These are phyloP conservation scores for Neodidymelliopsis sp. DNA, from an alignment of 2,329 filamentous ascomycete species.

Conservation along the genomic window DNA sequence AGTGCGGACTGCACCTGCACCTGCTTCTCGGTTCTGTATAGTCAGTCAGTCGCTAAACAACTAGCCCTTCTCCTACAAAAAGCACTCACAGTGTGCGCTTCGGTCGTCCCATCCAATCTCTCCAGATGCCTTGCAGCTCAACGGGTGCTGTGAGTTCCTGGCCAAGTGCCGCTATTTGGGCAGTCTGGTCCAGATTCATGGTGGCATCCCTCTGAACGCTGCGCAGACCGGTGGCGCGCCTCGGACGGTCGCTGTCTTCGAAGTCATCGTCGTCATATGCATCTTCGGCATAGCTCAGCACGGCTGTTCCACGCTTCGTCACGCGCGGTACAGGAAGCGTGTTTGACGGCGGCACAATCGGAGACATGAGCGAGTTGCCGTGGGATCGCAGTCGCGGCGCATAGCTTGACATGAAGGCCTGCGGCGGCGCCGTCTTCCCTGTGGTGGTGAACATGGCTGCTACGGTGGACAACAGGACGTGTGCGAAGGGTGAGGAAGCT, in stretches of 20 bases:
- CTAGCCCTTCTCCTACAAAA: background rate
- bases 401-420: conserved; percentile 91
- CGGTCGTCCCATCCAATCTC: conserved; percentile 91
- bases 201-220: conserved; percentile 74
- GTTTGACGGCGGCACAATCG: conserved; percentile 76
- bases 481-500: conserved; percentile 37
- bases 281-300: conserved; percentile 98
- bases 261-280: conserved; percentile 87
- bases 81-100: conserved; percentile 57
- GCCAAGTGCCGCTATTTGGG: conserved; percentile 77
- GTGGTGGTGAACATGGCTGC: conserved; percentile 51
- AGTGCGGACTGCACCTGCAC: conserved; percentile 73
- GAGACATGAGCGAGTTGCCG: conserved; percentile 89
- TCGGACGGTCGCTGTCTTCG: conserved; percentile 74
- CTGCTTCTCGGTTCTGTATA: conserved; percentile 64
- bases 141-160: conserved; percentile 83
- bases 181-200: conserved; percentile 64
- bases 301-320: conserved; percentile 96
- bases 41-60: conserved; percentile 16
- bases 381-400: conserved; percentile 89
- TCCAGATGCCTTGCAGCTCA: conserved; percentile 87
- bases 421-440: conserved; percentile 65
- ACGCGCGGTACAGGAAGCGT: conserved; percentile 76
- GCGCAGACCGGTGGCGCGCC: conserved; percentile 79
- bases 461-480: conserved; percentile 29